Base-by-base conservation (phyloP, 805 yeast genomes). In the Wickerhamiella qilinensis region DNA sequence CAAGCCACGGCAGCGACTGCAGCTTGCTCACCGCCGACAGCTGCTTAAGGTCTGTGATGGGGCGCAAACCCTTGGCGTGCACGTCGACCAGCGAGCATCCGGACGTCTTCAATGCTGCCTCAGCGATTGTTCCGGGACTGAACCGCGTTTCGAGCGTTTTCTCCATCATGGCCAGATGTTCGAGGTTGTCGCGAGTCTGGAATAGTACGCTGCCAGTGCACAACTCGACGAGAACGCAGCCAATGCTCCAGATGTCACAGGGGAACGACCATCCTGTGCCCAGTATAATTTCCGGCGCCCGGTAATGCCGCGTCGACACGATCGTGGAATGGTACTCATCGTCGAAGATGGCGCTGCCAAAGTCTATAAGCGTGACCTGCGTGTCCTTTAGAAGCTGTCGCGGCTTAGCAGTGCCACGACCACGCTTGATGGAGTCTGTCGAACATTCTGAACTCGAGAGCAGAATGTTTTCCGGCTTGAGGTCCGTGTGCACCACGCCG, bases 231-330 rank as follows among this genome's bases (percentile, higher is more conserved):
- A 91, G 60, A 14, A 91, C 83, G 57, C 97, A 88, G 1, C 95
- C 99, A 33, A 91, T 67, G 1, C 94, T 82, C 99, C 99, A 91
- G 62, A 88, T 64, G 56, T 91, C 99, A 57, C 97, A 88, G 1
- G 96, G 93, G 50, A 71, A 85, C 6, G 94, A 80, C 97, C 98
- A 91, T 16, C 96, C 95, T n/a, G 73, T 68, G 1, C 95, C 95
- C 22, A 91, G 60, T 1, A 88, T 84, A 45, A 91, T 85, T 56
- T 91, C 98, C 0, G 98, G 98, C 0, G 98, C 98, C 38, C 98
- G 65, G 57, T 91, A 91, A 58, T 91, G 98, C 36, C 99, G 68
- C 1, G 99, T 91, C 6, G 94, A 82, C 9, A 91, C 94, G 14
- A 91, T 75, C 17, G 80, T 73, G 3, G 93, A 76, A 63, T 91